Conservation (phyloP, 176 grass and related monocot species). For the Eremochloa ophiuroides region DNA sequence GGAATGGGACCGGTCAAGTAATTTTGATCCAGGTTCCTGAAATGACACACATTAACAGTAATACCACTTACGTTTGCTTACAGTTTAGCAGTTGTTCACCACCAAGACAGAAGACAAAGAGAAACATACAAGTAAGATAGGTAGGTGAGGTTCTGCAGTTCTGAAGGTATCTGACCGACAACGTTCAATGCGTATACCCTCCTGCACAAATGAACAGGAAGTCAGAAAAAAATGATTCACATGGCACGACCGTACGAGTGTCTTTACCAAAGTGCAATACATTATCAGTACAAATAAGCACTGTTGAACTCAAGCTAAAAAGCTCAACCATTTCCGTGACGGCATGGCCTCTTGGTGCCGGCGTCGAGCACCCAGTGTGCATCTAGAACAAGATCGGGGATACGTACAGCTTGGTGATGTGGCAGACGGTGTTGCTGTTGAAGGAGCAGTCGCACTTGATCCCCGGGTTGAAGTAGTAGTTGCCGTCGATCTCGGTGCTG, state of each 20-base stretch:
- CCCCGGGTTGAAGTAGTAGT: constrained; percentile 26
- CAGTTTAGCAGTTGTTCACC: not conserved
- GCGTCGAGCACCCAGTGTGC: not conserved
- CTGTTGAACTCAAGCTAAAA: not conserved
- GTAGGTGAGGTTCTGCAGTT: constrained; percentile 50
- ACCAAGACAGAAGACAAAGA: not conserved
- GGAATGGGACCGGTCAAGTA: constrained; percentile 54
- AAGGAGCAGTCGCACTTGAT: constrained; percentile 60
- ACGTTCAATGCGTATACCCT: constrained; percentile 37
- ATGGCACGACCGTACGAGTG: not conserved
- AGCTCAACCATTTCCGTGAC: not conserved
- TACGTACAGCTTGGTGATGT: constrained; percentile 48
- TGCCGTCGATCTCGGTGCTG: constrained; percentile 7
- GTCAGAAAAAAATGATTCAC: not conserved
- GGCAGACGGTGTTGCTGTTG: constrained; percentile 37
- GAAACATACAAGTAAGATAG: constrained; percentile 39
- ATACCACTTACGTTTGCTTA: not conserved
- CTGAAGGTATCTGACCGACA: constrained; percentile 46
- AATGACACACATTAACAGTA: not conserved
- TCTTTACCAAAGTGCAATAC: not conserved
- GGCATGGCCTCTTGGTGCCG: not conserved
- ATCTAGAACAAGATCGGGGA: not conserved
- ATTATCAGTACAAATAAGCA: not conserved
- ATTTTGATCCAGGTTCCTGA: constrained; percentile 49
- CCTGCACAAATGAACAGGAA: constrained; percentile 22